These are phyloP conservation scores for Cryphonectria carpinicola DNA, from an alignment of 2,329 filamentous ascomycete genomes.

Conservation along the genomic window DNA sequence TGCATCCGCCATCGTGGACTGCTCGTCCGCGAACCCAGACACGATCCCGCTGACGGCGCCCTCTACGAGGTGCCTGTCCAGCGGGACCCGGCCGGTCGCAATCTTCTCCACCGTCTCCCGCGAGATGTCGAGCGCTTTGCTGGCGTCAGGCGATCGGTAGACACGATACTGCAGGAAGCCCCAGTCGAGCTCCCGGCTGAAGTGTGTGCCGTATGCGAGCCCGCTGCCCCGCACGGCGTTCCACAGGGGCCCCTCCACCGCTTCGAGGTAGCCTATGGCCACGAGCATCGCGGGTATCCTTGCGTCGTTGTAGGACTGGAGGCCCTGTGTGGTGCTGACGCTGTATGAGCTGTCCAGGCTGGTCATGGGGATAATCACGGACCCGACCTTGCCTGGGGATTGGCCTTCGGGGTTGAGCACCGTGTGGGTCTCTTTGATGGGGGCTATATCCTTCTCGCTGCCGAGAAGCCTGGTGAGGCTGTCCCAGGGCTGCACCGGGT, in stretches of 20 bases:
- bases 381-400: slow-evolving; percentile 72
- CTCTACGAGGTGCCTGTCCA: slow-evolving; percentile 84
- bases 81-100: slow-evolving; percentile 68
- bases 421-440: slow-evolving; percentile 70
- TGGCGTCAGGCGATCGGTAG: slow-evolving; percentile 87
- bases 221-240: slow-evolving; percentile 89
- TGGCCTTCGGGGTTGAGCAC: slow-evolving; percentile 77
- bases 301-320: slow-evolving; percentile 76
- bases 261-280: slow-evolving; percentile 87
- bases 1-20: slow-evolving; percentile 81
- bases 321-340: slow-evolving; percentile 73
- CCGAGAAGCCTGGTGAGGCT: slow-evolving; percentile 56
- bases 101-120: slow-evolving; percentile 76
- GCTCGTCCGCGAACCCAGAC: slow-evolving; percentile 82
- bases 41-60: slow-evolving; percentile 91
- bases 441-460: slow-evolving; percentile 61
- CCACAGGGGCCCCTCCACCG: slow-evolving; percentile 94
- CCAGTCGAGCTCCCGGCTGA: slow-evolving; percentile 75
- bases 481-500: slow-evolving; percentile 82
- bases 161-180: slow-evolving; percentile 84
- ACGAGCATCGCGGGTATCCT: slow-evolving; percentile 84
- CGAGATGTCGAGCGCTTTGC: slow-evolving; percentile 80
- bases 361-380: slow-evolving; percentile 85
- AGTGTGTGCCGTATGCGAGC: slow-evolving; percentile 86
- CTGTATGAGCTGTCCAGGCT: slow-evolving; percentile 92